phyloP scores from a whole-genome alignment of 2,329 filamentous ascomycete species.

The Albifimbria verrucaria region DNA sequence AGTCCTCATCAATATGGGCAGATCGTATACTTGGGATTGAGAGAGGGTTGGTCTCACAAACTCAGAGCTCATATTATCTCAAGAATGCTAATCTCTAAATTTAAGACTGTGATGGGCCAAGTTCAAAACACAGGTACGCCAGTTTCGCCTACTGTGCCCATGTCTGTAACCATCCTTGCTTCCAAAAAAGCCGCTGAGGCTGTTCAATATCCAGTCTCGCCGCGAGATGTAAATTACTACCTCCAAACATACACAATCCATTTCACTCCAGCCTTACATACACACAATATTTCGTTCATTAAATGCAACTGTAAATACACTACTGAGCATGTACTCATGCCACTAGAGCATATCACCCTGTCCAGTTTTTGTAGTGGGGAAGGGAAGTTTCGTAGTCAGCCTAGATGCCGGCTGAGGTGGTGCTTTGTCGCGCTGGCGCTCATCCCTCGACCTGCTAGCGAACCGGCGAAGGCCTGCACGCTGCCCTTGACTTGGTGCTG shows the following conservation, averaged over 20 bases:
- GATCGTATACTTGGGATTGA: neutral
- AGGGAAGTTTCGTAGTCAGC: conserved; percentile 28
- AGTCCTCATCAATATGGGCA: neutral
- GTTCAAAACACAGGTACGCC: neutral
- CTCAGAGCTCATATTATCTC: neutral
- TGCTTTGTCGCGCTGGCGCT: conserved; percentile 27
- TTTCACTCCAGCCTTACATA: too few species aligned
- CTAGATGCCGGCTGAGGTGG: conserved; percentile 40
- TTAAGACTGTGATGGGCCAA: neutral
- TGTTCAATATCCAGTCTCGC: neutral
- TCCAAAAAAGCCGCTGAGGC: neutral
- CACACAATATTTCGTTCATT: too few species aligned
- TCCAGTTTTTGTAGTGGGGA: conserved; percentile 27
- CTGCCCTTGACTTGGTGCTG: conserved; percentile 33
- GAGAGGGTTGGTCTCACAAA: conserved; percentile 6
- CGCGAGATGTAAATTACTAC: neutral
- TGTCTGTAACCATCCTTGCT: neutral
- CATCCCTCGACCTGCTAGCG: conserved; percentile 29
- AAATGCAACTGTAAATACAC: too few species aligned
- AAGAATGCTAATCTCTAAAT: neutral
- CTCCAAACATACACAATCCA: too few species aligned
- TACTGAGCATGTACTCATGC: too few species aligned
- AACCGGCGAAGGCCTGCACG: conserved; percentile 36
- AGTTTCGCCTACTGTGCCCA: neutral
- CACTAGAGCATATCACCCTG: conserved; percentile 33